Evolutionary conservation across 202 grass and related monocot genomes (phyloP).

Genomic region (Eragrostis tef): DNA sequence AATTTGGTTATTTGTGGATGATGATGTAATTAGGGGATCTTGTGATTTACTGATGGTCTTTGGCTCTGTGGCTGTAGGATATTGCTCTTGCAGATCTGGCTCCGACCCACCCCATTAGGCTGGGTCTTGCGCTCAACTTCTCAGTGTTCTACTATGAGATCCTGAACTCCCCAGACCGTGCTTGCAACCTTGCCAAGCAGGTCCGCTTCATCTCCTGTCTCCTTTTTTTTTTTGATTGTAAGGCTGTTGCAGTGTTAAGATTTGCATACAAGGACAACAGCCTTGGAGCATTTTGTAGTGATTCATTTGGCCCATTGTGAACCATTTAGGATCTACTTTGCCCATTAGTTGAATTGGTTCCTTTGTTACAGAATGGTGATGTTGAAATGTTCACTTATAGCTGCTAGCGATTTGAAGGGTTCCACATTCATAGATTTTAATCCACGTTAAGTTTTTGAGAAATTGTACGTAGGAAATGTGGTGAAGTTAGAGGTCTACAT

Average conservation of each 20-base stretch:
- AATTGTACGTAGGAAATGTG: too few relatives aligned
- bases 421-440: not conserved
- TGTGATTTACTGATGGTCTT: not conserved
- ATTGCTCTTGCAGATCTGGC: conserved; percentile 75
- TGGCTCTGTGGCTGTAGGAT: conserved; percentile 51
- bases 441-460: too few relatives aligned
- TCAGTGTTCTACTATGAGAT: conserved; percentile 95
- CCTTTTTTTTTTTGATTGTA: not conserved
- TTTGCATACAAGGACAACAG: not conserved
- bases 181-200: conserved; percentile 83
- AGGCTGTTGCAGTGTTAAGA: not conserved
- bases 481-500: not conserved
- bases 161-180: conserved; percentile 78
- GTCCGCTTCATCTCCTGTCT: conserved; percentile 38
- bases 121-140: conserved; percentile 86
- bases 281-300: not conserved
- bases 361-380: not conserved
- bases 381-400: not conserved
- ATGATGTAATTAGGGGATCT: not conserved
- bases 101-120: conserved; percentile 82
- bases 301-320: not conserved
- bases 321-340: not conserved
- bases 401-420: not conserved
- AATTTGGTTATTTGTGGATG: not conserved
- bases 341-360: not conserved